phyloP scores from a whole-genome alignment of 441 rosid genomes.

The Brassica hybrid region DNA sequence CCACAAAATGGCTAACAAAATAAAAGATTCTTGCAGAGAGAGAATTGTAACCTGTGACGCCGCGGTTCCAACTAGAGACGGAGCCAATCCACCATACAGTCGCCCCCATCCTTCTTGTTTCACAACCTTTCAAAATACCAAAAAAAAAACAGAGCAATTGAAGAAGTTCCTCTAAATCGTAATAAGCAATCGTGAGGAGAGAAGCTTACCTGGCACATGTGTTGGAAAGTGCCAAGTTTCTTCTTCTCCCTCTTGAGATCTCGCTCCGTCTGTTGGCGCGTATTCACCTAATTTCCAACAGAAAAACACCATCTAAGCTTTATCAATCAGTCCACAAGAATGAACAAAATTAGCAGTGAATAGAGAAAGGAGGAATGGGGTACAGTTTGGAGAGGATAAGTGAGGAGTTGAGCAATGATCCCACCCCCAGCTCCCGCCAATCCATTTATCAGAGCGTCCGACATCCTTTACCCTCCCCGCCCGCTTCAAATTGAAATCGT shows the following conservation, averaged over 20 bases:
- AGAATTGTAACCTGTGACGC: conserved; percentile 80
- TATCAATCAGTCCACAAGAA: not conserved
- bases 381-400: conserved; percentile 97
- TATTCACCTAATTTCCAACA: conserved; percentile 62
- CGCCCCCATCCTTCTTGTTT: conserved; percentile 92
- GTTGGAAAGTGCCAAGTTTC: conserved; percentile 69
- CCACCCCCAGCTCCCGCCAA: conserved; percentile 98
- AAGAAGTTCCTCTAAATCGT: not conserved
- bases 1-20: not conserved
- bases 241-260: conserved; percentile 80
- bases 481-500: conserved; percentile 11
- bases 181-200: too few species aligned
- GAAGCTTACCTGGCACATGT: conserved; percentile 70
- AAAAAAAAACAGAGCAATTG: conserved; percentile 18
- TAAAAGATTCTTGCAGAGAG: not conserved
- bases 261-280: conserved; percentile 94
- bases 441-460: conserved; percentile 95
- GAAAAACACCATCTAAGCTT: not conserved
- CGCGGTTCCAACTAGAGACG: conserved; percentile 86
- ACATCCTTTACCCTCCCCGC: conserved; percentile 48
- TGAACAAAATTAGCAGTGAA: not conserved
- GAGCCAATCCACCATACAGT: conserved; percentile 83
- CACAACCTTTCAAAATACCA: conserved; percentile 58
- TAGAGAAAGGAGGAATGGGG: not conserved
- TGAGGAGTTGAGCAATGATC: conserved; percentile 96